Conservation (phyloP, 1,139 yeast genomes). For the Suhomyces bolitotheri region DNA sequence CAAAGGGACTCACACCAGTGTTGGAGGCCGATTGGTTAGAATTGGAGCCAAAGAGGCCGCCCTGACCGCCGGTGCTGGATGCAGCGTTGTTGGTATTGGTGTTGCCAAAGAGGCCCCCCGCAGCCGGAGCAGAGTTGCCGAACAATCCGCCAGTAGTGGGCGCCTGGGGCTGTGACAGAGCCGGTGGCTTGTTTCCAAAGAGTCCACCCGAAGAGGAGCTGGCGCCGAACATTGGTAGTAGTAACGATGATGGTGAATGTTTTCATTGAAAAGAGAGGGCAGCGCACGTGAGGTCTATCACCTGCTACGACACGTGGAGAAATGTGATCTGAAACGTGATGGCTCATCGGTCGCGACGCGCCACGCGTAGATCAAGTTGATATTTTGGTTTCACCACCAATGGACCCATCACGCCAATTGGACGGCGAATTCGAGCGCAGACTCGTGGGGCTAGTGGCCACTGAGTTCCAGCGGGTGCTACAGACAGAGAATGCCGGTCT, state of each 20-base stretch:
- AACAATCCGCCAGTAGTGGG: constrained; percentile 26
- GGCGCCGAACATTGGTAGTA: constrained; percentile 2
- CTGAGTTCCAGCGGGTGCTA: constrained; percentile 4
- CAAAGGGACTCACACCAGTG: constrained; percentile 17
- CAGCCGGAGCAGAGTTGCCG: constrained; percentile 16
- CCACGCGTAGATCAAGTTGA: constrained; percentile 3
- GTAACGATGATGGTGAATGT: constrained; percentile 1
- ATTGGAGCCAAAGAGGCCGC: constrained; percentile 15
- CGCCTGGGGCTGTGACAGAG: constrained; percentile 22
- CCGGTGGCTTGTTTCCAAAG: constrained; percentile 28
- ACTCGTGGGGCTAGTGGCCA: constrained; percentile 1
- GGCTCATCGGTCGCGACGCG: background rate
- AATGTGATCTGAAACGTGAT: background rate
- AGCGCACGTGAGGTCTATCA: too few relatives aligned
- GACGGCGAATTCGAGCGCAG: constrained; percentile 2
- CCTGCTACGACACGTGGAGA: constrained; percentile 1
- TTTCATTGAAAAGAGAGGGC: constrained; percentile 5
- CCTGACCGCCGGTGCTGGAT: constrained; percentile 3
- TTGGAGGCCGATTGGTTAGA: constrained; percentile 3
- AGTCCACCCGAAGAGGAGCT: constrained; percentile 25
- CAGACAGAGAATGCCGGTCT: background rate
- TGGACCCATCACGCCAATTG: constrained; percentile 1
- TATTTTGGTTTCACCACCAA: background rate
- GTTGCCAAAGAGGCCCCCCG: constrained; percentile 18
- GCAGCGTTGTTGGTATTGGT: constrained; percentile 5